phyloP scores from a whole-genome alignment of 306 rosid species.

The Sesbania bispinosa region DNA sequence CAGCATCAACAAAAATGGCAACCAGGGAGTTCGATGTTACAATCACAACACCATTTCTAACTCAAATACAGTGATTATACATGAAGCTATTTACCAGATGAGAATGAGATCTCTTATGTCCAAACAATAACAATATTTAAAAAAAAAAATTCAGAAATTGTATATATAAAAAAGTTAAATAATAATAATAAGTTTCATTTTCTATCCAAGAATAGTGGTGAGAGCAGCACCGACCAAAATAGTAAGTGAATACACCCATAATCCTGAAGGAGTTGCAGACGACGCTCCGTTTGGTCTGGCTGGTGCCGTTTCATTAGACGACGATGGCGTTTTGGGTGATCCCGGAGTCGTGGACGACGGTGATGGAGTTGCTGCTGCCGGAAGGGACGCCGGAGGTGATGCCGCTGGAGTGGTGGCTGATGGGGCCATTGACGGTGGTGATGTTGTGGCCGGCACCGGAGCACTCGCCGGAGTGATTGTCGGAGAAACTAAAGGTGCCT shows the following conservation, averaged over 20 bases:
- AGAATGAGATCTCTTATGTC: conserved; percentile 12
- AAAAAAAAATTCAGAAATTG: too few relatives aligned
- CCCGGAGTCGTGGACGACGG: neutral
- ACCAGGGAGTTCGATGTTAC: neutral
- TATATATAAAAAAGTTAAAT: neutral
- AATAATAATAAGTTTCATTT: neutral
- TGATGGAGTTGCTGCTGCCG: neutral
- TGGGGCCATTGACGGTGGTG: neutral
- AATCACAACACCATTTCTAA: neutral
- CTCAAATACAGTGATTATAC: neutral
- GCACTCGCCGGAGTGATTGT: neutral
- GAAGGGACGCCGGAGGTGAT: neutral
- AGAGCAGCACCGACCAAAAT: conserved; percentile 37
- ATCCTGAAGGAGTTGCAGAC: conserved; percentile 22
- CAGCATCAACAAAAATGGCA: too few relatives aligned
- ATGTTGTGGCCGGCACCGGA: neutral
- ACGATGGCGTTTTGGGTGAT: neutral
- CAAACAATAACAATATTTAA: conserved; percentile 21
- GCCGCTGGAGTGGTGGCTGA: neutral
- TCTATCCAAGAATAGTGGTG: conserved; percentile 19
- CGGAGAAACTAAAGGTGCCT: conserved; percentile 14
- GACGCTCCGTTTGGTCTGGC: neutral
- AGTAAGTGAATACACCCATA: conserved; percentile 23
- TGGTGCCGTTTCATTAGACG: conserved; percentile 20
- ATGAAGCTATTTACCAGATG: neutral